A percentile compares a stretch with the other conserved stretches of the same genome.
Conservation (phyloP, 2,329 filamentous ascomycete genomes). For the Dichotomopilus funicola region DNA sequence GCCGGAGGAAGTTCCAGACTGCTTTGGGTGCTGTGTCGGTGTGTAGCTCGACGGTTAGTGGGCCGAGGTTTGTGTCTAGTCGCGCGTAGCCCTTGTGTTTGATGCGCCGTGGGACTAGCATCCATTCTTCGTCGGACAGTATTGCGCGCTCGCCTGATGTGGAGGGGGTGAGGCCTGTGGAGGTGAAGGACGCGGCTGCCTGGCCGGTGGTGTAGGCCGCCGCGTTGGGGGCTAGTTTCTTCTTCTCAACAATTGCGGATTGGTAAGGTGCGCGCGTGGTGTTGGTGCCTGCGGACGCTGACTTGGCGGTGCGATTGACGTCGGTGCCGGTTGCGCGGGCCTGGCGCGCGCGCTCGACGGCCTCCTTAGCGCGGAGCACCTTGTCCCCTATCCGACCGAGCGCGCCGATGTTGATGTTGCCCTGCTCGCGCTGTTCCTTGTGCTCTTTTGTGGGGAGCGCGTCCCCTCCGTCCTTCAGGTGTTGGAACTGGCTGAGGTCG, state of each 20-base stretch:
- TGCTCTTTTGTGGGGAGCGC: slow-evolving; percentile 63
- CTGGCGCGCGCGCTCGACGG: slow-evolving; percentile 81
- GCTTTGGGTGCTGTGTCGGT: slow-evolving; percentile 87
- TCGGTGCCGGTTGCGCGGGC: slow-evolving; percentile 58
- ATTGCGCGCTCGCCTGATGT: slow-evolving; percentile 82
- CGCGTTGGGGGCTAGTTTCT: slow-evolving; percentile 69
- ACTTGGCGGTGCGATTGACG: slow-evolving; percentile 47
- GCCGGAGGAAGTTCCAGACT: slow-evolving; percentile 92
- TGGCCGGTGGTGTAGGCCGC: slow-evolving; percentile 84
- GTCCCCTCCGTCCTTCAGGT: slow-evolving; percentile 73
- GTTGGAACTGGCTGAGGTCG: slow-evolving; percentile 83
- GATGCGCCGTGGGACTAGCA: slow-evolving; percentile 83
- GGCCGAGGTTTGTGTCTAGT: slow-evolving; percentile 78
- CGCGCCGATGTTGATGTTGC: slow-evolving; percentile 70
- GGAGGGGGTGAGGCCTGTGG: slow-evolving; percentile 85
- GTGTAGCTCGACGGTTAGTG: slow-evolving; percentile 81
- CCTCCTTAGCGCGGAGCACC: slow-evolving; percentile 84
- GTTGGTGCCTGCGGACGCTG: slow-evolving; percentile 14
- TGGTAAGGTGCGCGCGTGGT: slow-evolving; percentile 18
- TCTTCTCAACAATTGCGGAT: slow-evolving; percentile 47
- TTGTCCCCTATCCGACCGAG: slow-evolving; percentile 74
- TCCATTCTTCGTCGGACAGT: slow-evolving; percentile 90
- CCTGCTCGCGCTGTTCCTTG: slow-evolving; percentile 57
- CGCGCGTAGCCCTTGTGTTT: slow-evolving; percentile 88
- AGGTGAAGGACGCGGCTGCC: slow-evolving; percentile 91